Conservation (phyloP, 164 flowering plant genomes). For the Brasenia schreberi region DNA sequence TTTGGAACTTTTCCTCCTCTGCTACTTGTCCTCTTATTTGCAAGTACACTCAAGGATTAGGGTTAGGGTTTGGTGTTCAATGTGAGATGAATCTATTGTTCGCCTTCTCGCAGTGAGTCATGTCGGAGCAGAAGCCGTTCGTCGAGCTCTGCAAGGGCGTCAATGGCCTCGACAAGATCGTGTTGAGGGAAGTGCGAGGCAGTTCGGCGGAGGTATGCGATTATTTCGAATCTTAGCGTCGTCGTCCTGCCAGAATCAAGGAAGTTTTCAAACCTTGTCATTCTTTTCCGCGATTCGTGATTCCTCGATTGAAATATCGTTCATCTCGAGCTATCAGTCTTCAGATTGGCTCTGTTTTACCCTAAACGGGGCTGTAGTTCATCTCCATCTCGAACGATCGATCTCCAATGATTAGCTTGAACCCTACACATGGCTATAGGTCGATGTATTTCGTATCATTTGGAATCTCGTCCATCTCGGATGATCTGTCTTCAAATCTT, state of each 20-base stretch:
- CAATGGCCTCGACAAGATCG: constrained; percentile 70
- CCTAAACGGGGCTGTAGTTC: no score
- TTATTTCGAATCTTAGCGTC: background rate
- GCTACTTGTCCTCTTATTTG: background rate
- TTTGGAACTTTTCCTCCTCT: background rate
- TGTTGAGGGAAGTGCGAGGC: constrained; percentile 53
- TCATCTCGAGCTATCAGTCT: no score
- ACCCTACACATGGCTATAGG: no score
- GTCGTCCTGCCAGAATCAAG: no score
- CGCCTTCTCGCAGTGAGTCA: constrained; percentile 2
- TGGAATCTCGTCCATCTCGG: no score
- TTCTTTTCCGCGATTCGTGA: no score
- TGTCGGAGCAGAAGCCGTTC: constrained; percentile 20
- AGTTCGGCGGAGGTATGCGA: constrained; percentile 48
- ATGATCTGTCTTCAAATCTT: no score
- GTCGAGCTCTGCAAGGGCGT: constrained; percentile 42
- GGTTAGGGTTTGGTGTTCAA: background rate
- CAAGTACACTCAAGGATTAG: background rate
- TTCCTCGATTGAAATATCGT: no score
- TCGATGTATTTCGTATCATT: no score
- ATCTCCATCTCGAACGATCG: no score
- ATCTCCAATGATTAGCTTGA: no score
- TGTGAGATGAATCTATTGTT: background rate
- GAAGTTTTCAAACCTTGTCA: background rate
- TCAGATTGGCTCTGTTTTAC: no score